phyloP scores from a whole-genome alignment of 1,284 basidiomycete genomes.

The Marasmius oreades region DNA sequence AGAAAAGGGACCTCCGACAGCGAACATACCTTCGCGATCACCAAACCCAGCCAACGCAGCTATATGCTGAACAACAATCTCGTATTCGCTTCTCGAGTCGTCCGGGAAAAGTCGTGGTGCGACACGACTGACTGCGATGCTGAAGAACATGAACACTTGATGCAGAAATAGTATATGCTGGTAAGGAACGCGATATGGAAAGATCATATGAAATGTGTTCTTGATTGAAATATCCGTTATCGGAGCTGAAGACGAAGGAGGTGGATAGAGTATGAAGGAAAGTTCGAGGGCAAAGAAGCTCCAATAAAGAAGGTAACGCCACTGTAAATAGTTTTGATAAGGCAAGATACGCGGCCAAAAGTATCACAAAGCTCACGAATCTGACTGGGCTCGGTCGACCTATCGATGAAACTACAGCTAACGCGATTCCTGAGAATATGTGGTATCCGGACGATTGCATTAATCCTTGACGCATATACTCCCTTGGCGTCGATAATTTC shows the following conservation, averaged over 20 bases:
- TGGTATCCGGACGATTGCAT: slow-evolving; percentile 70
- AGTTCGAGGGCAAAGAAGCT: slow-evolving; percentile 60
- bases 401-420: slow-evolving; percentile 63
- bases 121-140: slow-evolving; percentile 67
- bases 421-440: slow-evolving; percentile 54
- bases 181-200: slow-evolving; percentile 64
- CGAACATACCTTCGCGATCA: slow-evolving; percentile 44
- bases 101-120: slow-evolving; percentile 58
- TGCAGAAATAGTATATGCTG: slow-evolving; percentile 78
- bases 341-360: slow-evolving; percentile 13
- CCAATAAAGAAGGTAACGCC: slow-evolving; percentile 70
- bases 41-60: slow-evolving; percentile 32
- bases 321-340: slow-evolving; percentile 42
- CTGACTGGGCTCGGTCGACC: slow-evolving; percentile 57
- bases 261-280: slow-evolving; percentile 56
- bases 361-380: slow-evolving; percentile 49
- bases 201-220: slow-evolving; percentile 44
- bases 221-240: slow-evolving; percentile 22
- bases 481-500: slow-evolving; percentile 65
- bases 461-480: slow-evolving; percentile 72
- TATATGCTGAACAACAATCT: slow-evolving; percentile 34
- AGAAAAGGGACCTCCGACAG: no score
- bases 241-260: slow-evolving; percentile 31
- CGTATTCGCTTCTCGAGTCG: slow-evolving; percentile 25
- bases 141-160: slow-evolving; percentile 68